These are phyloP conservation scores for Cercospora sp. DNA, from an alignment of 2,329 filamentous ascomycete species.

Conservation along the genomic window DNA sequence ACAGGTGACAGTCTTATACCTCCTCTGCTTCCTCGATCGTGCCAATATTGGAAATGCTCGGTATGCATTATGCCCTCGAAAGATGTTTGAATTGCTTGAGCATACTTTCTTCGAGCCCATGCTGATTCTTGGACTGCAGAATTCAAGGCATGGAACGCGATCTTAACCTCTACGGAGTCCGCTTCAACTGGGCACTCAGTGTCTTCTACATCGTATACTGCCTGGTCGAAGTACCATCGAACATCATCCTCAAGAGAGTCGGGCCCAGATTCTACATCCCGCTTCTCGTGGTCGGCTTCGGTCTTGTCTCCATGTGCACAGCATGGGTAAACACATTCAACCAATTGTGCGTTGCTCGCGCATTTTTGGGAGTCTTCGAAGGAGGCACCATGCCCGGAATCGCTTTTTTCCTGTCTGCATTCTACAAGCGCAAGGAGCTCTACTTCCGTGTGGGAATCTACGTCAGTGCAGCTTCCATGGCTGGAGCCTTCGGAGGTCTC, in stretches of 20 bases:
- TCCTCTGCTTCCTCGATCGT: conserved; percentile 57
- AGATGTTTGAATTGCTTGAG: too few species aligned
- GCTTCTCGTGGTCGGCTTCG: conserved; percentile 58
- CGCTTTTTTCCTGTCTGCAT: conserved; percentile 41
- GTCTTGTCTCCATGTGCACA: conserved; percentile 51
- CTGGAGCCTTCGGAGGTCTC: conserved; percentile 37
- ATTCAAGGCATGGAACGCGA: conserved; percentile 42
- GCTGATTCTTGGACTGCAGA: not conserved
- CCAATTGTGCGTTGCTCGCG: conserved; percentile 33
- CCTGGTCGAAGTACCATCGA: conserved; percentile 40
- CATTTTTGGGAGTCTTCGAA: conserved; percentile 71
- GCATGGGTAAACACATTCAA: conserved; percentile 25
- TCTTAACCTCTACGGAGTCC: conserved; percentile 34
- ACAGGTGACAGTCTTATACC: conserved; percentile 56
- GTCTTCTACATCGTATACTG: conserved; percentile 45
- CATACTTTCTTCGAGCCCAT: not conserved
- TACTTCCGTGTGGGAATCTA: conserved; percentile 32
- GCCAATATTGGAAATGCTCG: conserved; percentile 37
- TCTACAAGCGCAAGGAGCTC: conserved; percentile 30
- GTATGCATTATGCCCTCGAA: not conserved
- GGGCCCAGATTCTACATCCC: conserved; percentile 38
- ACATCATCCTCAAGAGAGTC: conserved; percentile 41
- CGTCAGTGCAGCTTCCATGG: conserved; percentile 40
- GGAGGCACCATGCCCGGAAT: conserved; percentile 59
- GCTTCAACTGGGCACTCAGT: conserved; percentile 42